phyloP scores from a whole-genome alignment of 768 basidiomycete species.

The Boletus subparvulus region DNA sequence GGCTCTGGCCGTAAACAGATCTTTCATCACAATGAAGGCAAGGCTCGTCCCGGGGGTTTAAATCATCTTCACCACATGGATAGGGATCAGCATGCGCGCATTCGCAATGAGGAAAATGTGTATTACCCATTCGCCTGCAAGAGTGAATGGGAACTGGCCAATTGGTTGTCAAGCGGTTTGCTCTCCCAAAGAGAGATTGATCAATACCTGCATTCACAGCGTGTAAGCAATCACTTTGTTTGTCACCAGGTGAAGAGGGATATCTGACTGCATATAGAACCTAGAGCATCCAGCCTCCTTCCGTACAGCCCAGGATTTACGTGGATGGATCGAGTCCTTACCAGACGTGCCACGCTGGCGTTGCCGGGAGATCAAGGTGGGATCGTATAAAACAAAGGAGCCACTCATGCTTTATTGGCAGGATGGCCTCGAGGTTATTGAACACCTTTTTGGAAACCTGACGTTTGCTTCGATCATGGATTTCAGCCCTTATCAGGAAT shows the following conservation, averaged over 20 bases:
- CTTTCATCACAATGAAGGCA: no score
- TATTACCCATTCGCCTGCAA: slow-evolving; percentile 2
- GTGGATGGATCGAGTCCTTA: not conserved
- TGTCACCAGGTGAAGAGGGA: no score
- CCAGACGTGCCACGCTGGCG: slow-evolving; percentile 4
- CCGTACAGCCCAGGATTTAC: not conserved
- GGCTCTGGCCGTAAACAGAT: no score
- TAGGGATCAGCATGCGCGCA: no score
- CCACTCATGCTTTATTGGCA: slow-evolving; percentile 9
- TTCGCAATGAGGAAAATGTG: not conserved
- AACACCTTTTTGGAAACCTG: slow-evolving; percentile 25
- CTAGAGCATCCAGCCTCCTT: not conserved
- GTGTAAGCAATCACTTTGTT: no score
- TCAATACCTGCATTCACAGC: no score
- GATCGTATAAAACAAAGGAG: not conserved
- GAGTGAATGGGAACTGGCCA: slow-evolving; percentile 2
- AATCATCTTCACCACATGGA: no score
- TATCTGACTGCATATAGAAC: not conserved
- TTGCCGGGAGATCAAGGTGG: slow-evolving; percentile 6
- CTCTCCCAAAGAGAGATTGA: no score
- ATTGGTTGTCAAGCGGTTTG: not conserved
- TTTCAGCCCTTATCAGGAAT: slow-evolving; percentile 1
- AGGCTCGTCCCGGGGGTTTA: no score
- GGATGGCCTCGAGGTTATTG: slow-evolving; percentile 26
- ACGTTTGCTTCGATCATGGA: slow-evolving; percentile 10